Base-by-base conservation (phyloP, 2,329 filamentous ascomycete genomes). In the Phialocephala subalpina region DNA sequence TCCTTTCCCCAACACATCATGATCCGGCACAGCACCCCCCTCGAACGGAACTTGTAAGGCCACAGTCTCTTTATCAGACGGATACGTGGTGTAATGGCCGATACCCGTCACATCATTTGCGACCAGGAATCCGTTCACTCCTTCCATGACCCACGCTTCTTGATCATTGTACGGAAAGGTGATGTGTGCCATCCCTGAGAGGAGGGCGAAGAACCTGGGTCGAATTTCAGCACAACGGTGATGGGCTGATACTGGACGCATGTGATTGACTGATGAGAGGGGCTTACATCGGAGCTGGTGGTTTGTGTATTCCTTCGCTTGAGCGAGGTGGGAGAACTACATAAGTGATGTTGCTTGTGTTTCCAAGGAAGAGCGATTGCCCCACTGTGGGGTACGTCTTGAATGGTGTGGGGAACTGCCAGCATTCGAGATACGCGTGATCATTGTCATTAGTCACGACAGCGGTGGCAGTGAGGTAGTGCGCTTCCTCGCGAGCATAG, bases 61-160 rank as follows among this genome's bases (percentile, higher is more conserved):
- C 2, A 59, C 35, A 3, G 11, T 59, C 38, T 59, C 57, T 18
- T 59, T 47, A 18, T 47, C 57, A 29, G 38, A 29, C 33, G 40
- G 57, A 49, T 59, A 49, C 6, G 27, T 47, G 7, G 57, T 59
- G 38, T 47, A 59, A 59, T 59, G 40, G 6, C 57, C 57, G 14
- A 59, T 47, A 6, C 57, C 57, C 5, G 47, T 47, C 7, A 59
- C 40, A 49, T 59, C 57, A 47, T 59, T 59, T 5, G 57, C 57
- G 35, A 58, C 57, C 1, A 59, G 27, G 8, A 59, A 49, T 22
- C 40, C 25, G 11, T 59, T 33, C 8, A 47, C 38, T 11, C 57
- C 57, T 12, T 47, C 57, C 27, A 29, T 29, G 35, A 59, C 45
- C 57, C 57, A 59, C 5, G 45, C 25, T 35, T 59, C 57, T n/a